Evolutionary conservation across 2,329 filamentous ascomycete genomes (phyloP), one percentile per base, ranked within the genome.

Genomic region (Ophiostoma australiae): DNA sequence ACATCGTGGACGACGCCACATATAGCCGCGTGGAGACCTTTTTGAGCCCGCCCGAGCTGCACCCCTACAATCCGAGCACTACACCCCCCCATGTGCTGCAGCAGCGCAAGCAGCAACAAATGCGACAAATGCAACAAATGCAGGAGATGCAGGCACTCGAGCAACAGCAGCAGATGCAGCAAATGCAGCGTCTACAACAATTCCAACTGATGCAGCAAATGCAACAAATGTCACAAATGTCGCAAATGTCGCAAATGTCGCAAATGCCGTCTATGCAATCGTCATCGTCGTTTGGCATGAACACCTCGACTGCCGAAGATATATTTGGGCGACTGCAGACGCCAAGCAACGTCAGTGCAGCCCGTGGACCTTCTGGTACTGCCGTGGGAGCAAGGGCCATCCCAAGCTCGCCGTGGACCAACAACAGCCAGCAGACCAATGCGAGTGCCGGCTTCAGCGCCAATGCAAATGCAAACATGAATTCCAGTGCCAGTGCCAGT

Each of bases 211-310:
- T 35, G 31, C 63, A 66, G 63, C 39, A 44, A 20, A 41, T 37
- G 35, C 65, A 67, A 20, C 35, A 27, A 13, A 41, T 67, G 20
- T 27, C n/a, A 8, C 63, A 35, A 4, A 17, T 37, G 61, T 13
- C 20, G 3, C 52, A 58, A 17, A 58, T 58, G 27, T 15, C 31
- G 17, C 58, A 63, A 17, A 63, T 33, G 15, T 17, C 15, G 8
- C 61, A 35, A 11, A 48, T 48, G 44, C 20, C 61, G 13, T n/a
- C 31, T 10, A 66, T 66, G 63, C 63, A 37, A 20, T 48, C 69
- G 33, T 66, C 73, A 55, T 80, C 83, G 3, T 86, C 83, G 1
- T 87, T 87, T 72, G 86, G 84, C 20, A 86, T 87, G 84, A 82
- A 84, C 75, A 84, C 82, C 11, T 76, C 79, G 2, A 85, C 83